phyloP scores from a whole-genome alignment of 495 filamentous ascomycete genomes.

The Penicillium steckii region DNA sequence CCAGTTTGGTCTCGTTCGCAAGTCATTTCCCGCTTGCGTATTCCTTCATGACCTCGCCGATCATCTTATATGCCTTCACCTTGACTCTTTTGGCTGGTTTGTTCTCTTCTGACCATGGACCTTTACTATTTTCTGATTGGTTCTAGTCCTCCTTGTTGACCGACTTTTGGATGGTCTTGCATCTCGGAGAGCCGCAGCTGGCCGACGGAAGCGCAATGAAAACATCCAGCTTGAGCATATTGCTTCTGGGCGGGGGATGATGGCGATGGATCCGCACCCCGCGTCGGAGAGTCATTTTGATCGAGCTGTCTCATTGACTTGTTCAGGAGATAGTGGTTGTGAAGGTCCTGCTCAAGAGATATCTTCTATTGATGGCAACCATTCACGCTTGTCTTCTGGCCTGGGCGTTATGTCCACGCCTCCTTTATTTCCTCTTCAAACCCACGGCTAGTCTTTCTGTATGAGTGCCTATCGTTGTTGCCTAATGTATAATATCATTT shows the following conservation, averaged over 20 bases:
- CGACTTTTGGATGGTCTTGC: slow-evolving; percentile 40
- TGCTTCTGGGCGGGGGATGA: slow-evolving; percentile 9
- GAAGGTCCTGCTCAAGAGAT: neutral
- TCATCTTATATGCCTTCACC: slow-evolving; percentile 42
- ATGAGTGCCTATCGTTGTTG: neutral
- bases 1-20: slow-evolving; percentile 31
- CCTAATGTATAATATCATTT: neutral
- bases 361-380: neutral
- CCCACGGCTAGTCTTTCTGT: neutral
- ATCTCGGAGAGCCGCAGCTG: slow-evolving; percentile 24
- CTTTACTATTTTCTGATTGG: slow-evolving; percentile 14
- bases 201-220: slow-evolving; percentile 32
- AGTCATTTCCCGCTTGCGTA: slow-evolving; percentile 35
- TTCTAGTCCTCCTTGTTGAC: slow-evolving; percentile 38
- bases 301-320: slow-evolving; percentile 1
- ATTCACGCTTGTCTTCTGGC: neutral
- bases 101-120: slow-evolving; percentile 11
- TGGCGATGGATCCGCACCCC: neutral
- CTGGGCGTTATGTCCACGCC: neutral
- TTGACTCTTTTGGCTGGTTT: slow-evolving; percentile 35
- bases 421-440: neutral
- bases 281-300: neutral
- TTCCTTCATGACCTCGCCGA: slow-evolving; percentile 42
- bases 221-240: slow-evolving; percentile 9
- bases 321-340: neutral